phyloP scores from a whole-genome alignment of 2,329 filamentous ascomycete genomes.

The Thelonectria discophora region DNA sequence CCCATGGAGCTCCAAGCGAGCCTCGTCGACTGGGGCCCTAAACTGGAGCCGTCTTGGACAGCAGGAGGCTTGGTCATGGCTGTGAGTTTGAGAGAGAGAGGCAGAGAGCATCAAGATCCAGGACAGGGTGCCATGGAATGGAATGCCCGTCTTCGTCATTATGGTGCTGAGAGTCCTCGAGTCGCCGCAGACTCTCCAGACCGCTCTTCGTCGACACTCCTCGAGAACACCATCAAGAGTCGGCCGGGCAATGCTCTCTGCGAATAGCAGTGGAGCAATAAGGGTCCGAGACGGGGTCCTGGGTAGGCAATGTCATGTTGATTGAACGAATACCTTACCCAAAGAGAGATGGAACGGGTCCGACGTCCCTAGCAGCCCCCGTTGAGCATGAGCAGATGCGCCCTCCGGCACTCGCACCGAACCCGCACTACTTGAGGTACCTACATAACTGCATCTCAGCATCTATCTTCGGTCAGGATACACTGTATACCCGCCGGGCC shows the following conservation, averaged over 20 bases:
- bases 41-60: constrained; percentile 7
- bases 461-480: constrained; percentile 1
- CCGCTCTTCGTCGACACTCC: background rate
- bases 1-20: constrained; percentile 18
- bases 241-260: background rate
- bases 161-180: background rate
- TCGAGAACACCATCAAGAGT: background rate
- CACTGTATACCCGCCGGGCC: constrained; percentile 11
- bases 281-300: constrained; percentile 7
- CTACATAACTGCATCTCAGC: constrained; percentile 6
- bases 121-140: constrained; percentile 8
- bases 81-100: constrained; percentile 9
- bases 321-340: constrained; percentile 18
- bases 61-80: constrained; percentile 14
- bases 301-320: constrained; percentile 12
- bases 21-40: constrained; percentile 20
- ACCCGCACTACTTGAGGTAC: background rate
- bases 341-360: constrained; percentile 3
- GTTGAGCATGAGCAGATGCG: constrained; percentile 18
- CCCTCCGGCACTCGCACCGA: constrained; percentile 21
- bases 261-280: constrained; percentile 12
- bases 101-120: constrained; percentile 7
- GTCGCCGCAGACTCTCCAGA: background rate
- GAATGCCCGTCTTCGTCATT: constrained; percentile 1
- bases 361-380: constrained; percentile 24